Conservation (phyloP, 345 rosid species). For the Balakata baccata region DNA sequence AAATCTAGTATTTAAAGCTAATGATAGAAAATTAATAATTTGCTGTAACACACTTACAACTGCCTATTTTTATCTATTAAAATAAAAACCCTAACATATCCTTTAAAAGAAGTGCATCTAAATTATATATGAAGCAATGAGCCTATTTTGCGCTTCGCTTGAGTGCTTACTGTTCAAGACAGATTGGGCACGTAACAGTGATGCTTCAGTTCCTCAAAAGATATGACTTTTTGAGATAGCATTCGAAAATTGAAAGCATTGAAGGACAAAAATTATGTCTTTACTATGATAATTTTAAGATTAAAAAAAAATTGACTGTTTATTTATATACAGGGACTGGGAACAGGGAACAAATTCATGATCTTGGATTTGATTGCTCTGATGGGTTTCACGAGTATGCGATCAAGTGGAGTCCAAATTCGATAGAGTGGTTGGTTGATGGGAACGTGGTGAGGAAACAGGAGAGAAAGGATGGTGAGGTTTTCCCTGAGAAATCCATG, state of each 20-base stretch:
- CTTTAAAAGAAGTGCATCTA: too few relatives aligned
- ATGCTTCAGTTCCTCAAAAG: too few relatives aligned
- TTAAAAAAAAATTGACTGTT: neutral
- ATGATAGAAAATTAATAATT: too few relatives aligned
- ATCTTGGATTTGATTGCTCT: slow-evolving; percentile 50
- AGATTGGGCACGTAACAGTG: too few relatives aligned
- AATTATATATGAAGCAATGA: too few relatives aligned
- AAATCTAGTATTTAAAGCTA: too few relatives aligned
- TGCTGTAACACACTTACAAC: too few relatives aligned
- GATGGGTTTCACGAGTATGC: slow-evolving; percentile 54
- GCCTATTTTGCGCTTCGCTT: too few relatives aligned
- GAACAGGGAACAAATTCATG: slow-evolving; percentile 46
- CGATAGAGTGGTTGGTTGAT: slow-evolving; percentile 52
- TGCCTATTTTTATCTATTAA: too few relatives aligned
- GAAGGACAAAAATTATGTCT: neutral
- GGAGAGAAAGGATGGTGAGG: slow-evolving; percentile 44
- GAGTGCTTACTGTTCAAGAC: too few relatives aligned
- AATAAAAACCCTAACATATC: too few relatives aligned
- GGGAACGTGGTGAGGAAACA: slow-evolving; percentile 49
- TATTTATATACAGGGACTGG: slow-evolving; percentile 39
- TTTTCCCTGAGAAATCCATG: slow-evolving; percentile 47
- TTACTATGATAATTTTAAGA: neutral
- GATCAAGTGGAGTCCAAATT: slow-evolving; percentile 49
- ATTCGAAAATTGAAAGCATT: neutral
- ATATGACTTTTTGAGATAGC: too few relatives aligned